Conservation (phyloP, 2,329 filamentous ascomycete species). For the Cryoendolithus antarcticus region DNA sequence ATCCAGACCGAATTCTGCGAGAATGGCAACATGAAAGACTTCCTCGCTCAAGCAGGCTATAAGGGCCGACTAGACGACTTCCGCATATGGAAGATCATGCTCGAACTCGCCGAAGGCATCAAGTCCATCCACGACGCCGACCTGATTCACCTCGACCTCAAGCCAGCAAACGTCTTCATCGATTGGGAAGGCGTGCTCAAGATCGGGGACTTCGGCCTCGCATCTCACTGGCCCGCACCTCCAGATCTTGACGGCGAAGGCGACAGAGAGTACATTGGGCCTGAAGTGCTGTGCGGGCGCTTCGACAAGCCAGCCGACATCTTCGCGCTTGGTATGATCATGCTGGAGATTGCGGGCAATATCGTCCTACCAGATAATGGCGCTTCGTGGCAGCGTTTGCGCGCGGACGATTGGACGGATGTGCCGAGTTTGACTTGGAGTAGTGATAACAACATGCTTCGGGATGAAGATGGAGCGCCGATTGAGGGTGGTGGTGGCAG, state of each 20-base stretch:
- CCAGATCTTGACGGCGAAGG: slow-evolving; percentile 77
- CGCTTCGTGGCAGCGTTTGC: slow-evolving; percentile 75
- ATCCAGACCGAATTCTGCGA: slow-evolving; percentile 97
- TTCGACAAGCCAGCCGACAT: slow-evolving; percentile 88
- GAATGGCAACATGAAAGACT: slow-evolving; percentile 78
- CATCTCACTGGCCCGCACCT: slow-evolving; percentile 63
- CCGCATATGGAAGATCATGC: slow-evolving; percentile 93
- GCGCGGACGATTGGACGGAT: slow-evolving; percentile 78
- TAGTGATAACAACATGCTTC: slow-evolving; percentile 54
- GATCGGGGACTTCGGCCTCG: slow-evolving; percentile 78
- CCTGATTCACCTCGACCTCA: slow-evolving; percentile 75
- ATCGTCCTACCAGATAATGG: slow-evolving; percentile 90
- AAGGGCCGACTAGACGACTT: slow-evolving; percentile 90
- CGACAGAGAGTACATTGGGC: slow-evolving; percentile 90
- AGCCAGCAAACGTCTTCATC: slow-evolving; percentile 74
- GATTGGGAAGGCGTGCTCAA: slow-evolving; percentile 71
- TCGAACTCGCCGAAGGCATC: slow-evolving; percentile 70
- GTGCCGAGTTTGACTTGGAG: slow-evolving; percentile 80
- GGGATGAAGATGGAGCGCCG: slow-evolving; percentile 62
- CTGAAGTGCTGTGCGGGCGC: slow-evolving; percentile 75
- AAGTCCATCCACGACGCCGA: slow-evolving; percentile 81
- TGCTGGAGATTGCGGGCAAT: slow-evolving; percentile 89
- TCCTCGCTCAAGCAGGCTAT: slow-evolving; percentile 68
- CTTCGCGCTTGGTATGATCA: slow-evolving; percentile 86
- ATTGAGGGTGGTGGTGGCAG: slow-evolving; percentile 22